Percentiles rank a stretch among this genome's conserved stretches.
These are phyloP conservation scores for Thuja plicata DNA, from an alignment of 83 land plant genomes.

Conservation along the genomic window DNA sequence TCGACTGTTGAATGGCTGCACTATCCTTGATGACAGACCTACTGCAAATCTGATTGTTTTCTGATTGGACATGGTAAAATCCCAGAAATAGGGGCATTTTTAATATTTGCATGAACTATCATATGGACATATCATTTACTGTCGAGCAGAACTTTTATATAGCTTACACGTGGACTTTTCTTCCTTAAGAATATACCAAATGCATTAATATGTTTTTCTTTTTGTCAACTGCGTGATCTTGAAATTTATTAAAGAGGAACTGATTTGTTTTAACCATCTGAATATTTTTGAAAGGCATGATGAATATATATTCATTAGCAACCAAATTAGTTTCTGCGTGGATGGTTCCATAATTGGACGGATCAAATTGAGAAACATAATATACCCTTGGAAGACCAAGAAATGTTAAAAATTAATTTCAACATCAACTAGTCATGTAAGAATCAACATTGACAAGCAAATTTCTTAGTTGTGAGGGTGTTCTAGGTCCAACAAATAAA, in stretches of 20 bases:
- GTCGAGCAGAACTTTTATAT: neutral
- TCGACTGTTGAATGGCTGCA: too few species aligned
- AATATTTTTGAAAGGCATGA: neutral
- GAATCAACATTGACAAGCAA: neutral
- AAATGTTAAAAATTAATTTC: neutral
- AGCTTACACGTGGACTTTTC: neutral
- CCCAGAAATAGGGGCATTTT: neutral
- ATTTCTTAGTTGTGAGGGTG: neutral
- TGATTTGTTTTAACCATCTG: neutral
- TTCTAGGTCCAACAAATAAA: neutral
- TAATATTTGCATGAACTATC: neutral
- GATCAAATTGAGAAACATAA: neutral
- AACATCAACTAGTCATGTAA: neutral
- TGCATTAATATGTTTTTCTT: neutral
- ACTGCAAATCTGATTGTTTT: neutral
- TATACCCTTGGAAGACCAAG: neutral
- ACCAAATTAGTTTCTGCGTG: neutral
- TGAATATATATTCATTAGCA: neutral
- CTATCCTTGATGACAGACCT: too few species aligned
- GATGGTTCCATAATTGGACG: neutral
- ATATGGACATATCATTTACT: neutral
- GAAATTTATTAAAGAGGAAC: neutral
- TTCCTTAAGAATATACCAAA: constrained; percentile 2
- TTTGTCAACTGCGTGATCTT: neutral
- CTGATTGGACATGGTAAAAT: neutral